Base-by-base conservation (phyloP, 75 land plant species). In the Selaginella tamariscina region DNA sequence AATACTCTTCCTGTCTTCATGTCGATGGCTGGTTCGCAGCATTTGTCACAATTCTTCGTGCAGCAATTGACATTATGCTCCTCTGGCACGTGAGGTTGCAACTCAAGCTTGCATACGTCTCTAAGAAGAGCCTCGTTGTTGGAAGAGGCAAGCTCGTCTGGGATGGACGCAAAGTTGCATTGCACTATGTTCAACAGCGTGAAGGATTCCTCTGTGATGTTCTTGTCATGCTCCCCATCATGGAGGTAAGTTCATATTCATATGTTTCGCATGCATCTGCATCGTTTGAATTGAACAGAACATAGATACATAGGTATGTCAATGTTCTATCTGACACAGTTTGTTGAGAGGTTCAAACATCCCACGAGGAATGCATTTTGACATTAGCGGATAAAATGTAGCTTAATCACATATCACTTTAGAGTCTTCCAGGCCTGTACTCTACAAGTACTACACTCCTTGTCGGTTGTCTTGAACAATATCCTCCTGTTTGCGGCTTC, bases 1-100 rank as follows among this genome's bases (percentile, higher is more conserved):
- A 79, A 5, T 77, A 71, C 27, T 39, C 49, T 15, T 5, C 62
- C 21, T 59, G 62, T 23, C 62, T 59, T 23, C 27, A 21, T 27
- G 62, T 59, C 8, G 62, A 59, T n/a, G 62, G 62, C 8, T 21
- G 23, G 24, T 59, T 59, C 23, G 62, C 62, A 59, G 26, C 26
- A 26, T n/a, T 59, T 5, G 24, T 27, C 9, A 59, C 62, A 2
- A 26, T 59, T 23, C 26, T 59, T 21, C 21, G 62, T 8, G 23
- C 27, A 21, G 26, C 26, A 8, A 59, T 59, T n/a, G 62, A 59
- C 23, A 21, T 59, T 9, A 59, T 21, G 23, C 26, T 27, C 18
- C 26, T 59, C n/a, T 59, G 62, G 62, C 62, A 59, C 21, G 26
- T 59, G 18, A 2, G 62, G 62, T n/a, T 59, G 62, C 62, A 59